Evolutionary conservation across 2,329 filamentous ascomycete species (phyloP), one percentile per base, ranked within the genome.

Genomic region (Dendrostoma leiphaemia): DNA sequence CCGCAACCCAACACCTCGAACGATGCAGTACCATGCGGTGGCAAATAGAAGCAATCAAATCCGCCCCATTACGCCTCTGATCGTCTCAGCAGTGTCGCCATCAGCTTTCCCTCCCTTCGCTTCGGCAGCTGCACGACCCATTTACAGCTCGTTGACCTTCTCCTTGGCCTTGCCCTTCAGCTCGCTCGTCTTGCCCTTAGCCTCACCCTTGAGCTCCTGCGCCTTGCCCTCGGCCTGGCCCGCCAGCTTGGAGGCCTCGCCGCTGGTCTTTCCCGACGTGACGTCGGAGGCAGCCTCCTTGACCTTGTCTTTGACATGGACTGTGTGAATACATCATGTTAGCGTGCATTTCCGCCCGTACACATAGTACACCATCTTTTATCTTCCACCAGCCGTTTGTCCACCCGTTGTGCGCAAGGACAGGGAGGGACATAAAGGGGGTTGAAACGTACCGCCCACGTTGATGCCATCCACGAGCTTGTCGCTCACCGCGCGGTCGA

Each of bases 401-500:
- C n/a, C n/a, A n/a, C n/a, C n/a, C n/a, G n/a, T 4, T 9, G 19
- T 31, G 19, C 12, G 12, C 8, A 19, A 8, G 19, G 21, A 17
- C 7, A 48, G 24, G 12, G 17, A 17, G 2, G 9, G 19, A 19
- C 19, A 19, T 29, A 32, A 19, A 34, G 21, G n/a, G 5, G 9
- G 40, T 17, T 35, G 28, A 6, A 24, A 74, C 79, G 56, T 73
- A 85, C 84, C 68, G 46, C 79, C 78, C 44, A 74, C 71, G 61
- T 87, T 75, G 64, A 88, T 83, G 15, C 81, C 82, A 35, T 82
- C 80, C 26, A 85, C 79, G 17, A 87, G 65, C 65, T 83, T 85
- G 65, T 84, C 79, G 56, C 79, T 78, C 38, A 87, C 81, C 47
- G 72, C 75, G 28, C 81, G 75, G 70, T 87, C 82, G 6, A 85